Evolutionary conservation across 1,139 yeast genomes (phyloP), one percentile per base, ranked within the genome.

Genomic region (Kazachstania sp.): DNA sequence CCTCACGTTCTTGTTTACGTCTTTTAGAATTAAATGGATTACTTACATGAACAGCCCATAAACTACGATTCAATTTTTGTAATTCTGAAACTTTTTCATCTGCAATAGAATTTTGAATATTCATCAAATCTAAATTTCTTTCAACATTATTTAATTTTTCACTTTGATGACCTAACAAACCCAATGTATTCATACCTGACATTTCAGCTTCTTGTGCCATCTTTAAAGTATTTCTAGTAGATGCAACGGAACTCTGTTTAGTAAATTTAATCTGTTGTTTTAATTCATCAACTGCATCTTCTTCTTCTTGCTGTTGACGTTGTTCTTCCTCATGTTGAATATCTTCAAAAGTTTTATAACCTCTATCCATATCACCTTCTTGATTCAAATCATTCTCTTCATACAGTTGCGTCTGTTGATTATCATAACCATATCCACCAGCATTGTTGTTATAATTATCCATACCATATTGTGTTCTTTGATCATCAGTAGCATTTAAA

Each of bases 181-280:
- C 97, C 56, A 90, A 70, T 0, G 97, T 84, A 63, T 92, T 88
- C 48, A 88, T 77, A 32, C 95, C 98, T 8, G 90, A 78, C 49
- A 85, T 85, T 65, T 90, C 97, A 1, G 97, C 97, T 57, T 87
- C 94, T 55, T 85, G 85, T 1, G 97, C 95, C 81, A 86, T 81
- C 57, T 84, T 77, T 51, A 92, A 70, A 0, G 96, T 90, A 58
- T 88, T 88, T 59, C 95, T 76, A 0, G 97, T 85, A 43, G 88
- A 81, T 9, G 87, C 83, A 16, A 88, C 81, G 1, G 96, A 83
- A 59, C 88, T 94, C 59, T 87, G 94, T 65, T 90, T 90, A 42
- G 87, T 81, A 62, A 84, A 88, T 51, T 87, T 73, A 53, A 86
- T 84, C 58, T 90, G 90, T 55, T 84, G 85, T 64, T 86, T 87